A percentile compares a stretch with the other conserved stretches of the same genome.
phyloP scores from a whole-genome alignment of 495 filamentous ascomycete genomes.

The Xylaria grammica region DNA sequence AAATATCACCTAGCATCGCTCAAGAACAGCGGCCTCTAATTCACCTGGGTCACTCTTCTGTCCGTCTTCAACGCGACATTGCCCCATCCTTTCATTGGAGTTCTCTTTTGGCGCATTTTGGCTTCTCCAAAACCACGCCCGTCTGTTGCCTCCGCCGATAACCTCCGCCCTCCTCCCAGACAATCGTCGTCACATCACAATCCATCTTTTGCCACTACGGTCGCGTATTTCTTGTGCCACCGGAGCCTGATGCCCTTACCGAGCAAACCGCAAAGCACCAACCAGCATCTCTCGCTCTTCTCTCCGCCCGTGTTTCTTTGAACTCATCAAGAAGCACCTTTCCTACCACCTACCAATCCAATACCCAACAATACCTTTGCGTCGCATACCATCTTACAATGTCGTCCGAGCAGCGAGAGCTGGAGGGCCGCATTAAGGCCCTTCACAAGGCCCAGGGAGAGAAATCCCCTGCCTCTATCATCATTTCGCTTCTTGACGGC shows the following conservation, averaged over 20 bases:
- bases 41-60: neutral
- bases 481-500: slow-evolving; percentile 73
- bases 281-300: too few relatives aligned
- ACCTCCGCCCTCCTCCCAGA: neutral
- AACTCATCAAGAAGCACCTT: neutral
- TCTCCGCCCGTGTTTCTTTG: neutral
- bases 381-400: neutral
- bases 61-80: neutral
- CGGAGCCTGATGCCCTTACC: neutral
- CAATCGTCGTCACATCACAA: neutral
- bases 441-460: slow-evolving; percentile 76
- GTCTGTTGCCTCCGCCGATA: neutral
- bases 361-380: neutral
- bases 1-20: too few relatives aligned
- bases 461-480: slow-evolving; percentile 66
- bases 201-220: neutral
- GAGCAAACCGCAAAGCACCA: neutral
- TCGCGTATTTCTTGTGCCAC: neutral
- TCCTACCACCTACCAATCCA: neutral
- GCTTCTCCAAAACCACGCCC: neutral
- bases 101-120: neutral
- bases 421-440: slow-evolving; percentile 72
- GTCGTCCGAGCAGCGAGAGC: slow-evolving; percentile 69
- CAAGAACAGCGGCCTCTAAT: too few relatives aligned
- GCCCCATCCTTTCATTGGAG: neutral